A percentile compares a stretch with the other conserved stretches of the same genome.
phyloP scores from a whole-genome alignment of 2,329 filamentous ascomycete genomes.

The Ilyonectria destructans region DNA sequence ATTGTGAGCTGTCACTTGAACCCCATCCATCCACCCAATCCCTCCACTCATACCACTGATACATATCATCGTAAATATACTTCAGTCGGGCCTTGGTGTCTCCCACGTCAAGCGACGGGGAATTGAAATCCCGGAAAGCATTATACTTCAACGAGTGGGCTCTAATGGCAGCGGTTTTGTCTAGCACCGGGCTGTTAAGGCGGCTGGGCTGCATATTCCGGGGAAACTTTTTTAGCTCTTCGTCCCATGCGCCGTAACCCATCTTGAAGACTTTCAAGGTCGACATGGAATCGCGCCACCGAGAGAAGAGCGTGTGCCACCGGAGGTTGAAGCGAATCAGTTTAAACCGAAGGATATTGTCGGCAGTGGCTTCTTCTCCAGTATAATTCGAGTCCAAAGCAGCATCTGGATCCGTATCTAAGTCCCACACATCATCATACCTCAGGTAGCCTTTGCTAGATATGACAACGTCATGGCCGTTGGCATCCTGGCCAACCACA shows the following conservation, averaged over 20 bases:
- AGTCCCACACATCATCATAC: background rate
- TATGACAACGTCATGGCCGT: background rate
- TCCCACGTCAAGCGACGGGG: no score
- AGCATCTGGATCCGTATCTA: background rate
- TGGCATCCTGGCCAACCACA: background rate
- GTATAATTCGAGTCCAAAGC: no score
- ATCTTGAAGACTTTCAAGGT: conserved; percentile 2
- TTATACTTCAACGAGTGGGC: background rate
- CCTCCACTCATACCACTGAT: background rate
- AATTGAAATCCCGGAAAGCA: background rate
- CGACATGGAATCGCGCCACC: background rate
- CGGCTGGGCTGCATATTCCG: background rate
- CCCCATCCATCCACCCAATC: background rate
- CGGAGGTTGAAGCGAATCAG: background rate
- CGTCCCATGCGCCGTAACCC: conserved; percentile 9
- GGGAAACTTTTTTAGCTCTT: background rate
- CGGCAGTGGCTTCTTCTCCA: background rate
- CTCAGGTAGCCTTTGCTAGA: background rate
- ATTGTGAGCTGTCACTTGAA: no score
- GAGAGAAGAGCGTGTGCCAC: conserved; percentile 6
- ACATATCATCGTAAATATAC: background rate
- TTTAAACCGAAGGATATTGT: background rate
- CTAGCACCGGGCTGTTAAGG: background rate
- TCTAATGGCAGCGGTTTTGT: background rate
- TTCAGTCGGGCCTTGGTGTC: background rate